Percentiles rank a stretch among this genome's conserved stretches.
Evolutionary conservation across 768 basidiomycete genomes (phyloP).

Genomic region (Multifurca ochricompacta): DNA sequence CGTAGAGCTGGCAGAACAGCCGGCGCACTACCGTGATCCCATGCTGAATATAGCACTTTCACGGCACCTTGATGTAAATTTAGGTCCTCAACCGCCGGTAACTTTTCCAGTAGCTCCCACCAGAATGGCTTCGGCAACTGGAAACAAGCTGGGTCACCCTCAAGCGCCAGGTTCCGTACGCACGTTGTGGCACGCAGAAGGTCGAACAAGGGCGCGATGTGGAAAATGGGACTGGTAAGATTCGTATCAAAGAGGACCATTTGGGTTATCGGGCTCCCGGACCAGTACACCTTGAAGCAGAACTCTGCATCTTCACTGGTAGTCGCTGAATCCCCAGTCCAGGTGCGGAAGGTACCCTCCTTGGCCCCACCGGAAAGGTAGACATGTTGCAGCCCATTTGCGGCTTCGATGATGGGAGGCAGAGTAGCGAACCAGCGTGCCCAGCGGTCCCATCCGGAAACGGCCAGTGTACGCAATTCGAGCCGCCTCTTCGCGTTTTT

Average conservation of each 20-base stretch:
- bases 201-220: not conserved
- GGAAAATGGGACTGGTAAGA: constrained; percentile 2
- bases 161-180: constrained; percentile 1
- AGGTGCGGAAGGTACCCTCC: constrained; percentile 9
- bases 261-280: not conserved
- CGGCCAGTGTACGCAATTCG: not conserved
- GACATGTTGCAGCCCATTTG: constrained; percentile 6
- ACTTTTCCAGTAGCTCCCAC: constrained; percentile 4
- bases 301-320: constrained; percentile 1
- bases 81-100: constrained; percentile 6
- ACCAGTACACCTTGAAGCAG: constrained; percentile 4
- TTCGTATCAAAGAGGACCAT: too few relatives aligned
- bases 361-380: constrained; percentile 2
- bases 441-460: constrained; percentile 8
- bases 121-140: not conserved
- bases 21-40: constrained; percentile 1
- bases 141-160: not conserved
- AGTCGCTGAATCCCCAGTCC: constrained; percentile 3
- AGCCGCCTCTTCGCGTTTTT: not conserved
- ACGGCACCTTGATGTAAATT: not conserved
- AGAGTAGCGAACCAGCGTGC: not conserved
- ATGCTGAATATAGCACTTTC: not conserved
- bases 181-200: not conserved
- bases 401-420: not conserved
- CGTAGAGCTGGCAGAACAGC: constrained; percentile 1